These are phyloP conservation scores for Suillus brevipes DNA, from an alignment of 768 basidiomycete genomes.

Conservation along the genomic window DNA sequence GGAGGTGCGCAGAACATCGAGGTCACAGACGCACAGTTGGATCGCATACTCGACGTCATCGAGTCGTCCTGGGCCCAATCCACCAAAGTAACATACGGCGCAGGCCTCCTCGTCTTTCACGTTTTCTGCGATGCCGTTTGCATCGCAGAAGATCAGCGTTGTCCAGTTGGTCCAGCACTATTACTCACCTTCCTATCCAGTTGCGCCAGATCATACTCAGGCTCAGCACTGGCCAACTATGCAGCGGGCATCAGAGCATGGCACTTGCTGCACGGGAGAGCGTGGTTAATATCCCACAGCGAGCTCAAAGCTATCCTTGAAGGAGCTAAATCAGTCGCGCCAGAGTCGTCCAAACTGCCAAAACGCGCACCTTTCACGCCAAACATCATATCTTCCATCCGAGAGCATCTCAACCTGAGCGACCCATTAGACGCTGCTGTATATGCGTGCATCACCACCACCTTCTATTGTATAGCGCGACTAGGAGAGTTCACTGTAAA, in stretches of 20 bases:
- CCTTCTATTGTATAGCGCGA: conserved; percentile 36
- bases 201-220: conserved; percentile 14
- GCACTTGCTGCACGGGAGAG: conserved; percentile 23
- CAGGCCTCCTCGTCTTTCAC: conserved; percentile 21
- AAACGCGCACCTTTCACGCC: not conserved
- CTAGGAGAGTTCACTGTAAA: conserved; percentile 42
- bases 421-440: conserved; percentile 36
- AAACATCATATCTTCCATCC: not conserved
- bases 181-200: conserved; percentile 16
- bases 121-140: conserved; percentile 21
- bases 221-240: conserved; percentile 13
- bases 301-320: conserved; percentile 16
- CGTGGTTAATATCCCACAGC: conserved; percentile 13
- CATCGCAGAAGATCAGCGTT: conserved; percentile 14
- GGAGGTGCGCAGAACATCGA: no score
- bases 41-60: not conserved
- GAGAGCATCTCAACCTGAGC: conserved; percentile 22
- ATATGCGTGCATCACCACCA: conserved; percentile 36
- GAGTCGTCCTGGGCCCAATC: conserved; percentile 9
- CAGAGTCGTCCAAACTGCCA: conserved; percentile 28
- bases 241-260: conserved; percentile 21
- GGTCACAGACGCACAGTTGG: not conserved
- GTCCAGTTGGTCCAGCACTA: conserved; percentile 9
- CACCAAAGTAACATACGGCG: conserved; percentile 15
- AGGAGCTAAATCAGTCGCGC: conserved; percentile 2